A percentile compares a stretch with the other conserved stretches of the same genome.
These are phyloP conservation scores for Yarrowia sp. DNA, from an alignment of 805 yeast species.

Conservation along the genomic window DNA sequence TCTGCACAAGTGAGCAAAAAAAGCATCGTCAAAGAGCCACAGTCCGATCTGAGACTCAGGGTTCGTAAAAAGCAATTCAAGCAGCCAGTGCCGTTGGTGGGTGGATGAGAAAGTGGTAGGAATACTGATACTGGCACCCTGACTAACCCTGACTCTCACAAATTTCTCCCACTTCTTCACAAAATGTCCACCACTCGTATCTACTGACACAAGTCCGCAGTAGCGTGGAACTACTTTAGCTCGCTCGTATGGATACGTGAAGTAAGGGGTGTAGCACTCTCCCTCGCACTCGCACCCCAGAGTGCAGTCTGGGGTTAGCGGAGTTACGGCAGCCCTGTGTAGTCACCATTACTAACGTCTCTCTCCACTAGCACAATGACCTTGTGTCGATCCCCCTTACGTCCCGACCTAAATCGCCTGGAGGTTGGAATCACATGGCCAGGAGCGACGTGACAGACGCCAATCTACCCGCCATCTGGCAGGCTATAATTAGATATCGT, in stretches of 20 bases:
- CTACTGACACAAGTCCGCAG: background rate
- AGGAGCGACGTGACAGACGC: background rate
- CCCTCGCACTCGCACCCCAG: too few species aligned
- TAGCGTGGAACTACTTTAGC: too few species aligned
- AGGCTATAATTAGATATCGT: constrained; percentile 11
- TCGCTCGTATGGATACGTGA: too few species aligned
- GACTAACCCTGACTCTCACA: too few species aligned
- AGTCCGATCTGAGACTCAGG: constrained; percentile 18
- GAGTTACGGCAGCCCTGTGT: too few species aligned
- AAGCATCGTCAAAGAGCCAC: background rate
- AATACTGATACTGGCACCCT: too few species aligned
- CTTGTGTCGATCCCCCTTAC: background rate
- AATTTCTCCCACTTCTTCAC: too few species aligned
- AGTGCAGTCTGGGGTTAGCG: too few species aligned
- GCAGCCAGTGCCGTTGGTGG: background rate
- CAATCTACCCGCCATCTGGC: constrained; percentile 17
- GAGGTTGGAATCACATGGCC: constrained; percentile 2
- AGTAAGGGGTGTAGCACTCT: too few species aligned
- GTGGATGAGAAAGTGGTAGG: too few species aligned
- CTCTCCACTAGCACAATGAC: too few species aligned
- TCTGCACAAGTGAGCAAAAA: background rate
- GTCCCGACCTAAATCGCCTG: too few species aligned
- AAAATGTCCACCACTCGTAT: background rate
- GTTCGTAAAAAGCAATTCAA: constrained; percentile 11
- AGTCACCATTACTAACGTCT: background rate